Base-by-base conservation (phyloP, 2,329 filamentous ascomycete species). In the Fusarium clavum region DNA sequence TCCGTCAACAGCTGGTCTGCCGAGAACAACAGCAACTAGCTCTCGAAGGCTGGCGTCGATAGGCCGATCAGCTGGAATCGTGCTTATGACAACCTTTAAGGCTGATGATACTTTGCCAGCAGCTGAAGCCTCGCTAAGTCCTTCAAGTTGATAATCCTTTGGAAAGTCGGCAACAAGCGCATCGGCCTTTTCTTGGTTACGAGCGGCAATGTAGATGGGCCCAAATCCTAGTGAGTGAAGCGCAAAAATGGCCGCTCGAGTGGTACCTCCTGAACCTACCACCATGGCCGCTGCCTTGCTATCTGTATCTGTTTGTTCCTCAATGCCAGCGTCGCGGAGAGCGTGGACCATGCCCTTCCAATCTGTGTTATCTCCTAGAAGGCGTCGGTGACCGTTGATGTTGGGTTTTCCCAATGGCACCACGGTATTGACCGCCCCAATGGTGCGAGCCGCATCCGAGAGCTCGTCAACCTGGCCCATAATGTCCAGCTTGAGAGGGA, bases 351-450 rank as follows among this genome's bases (percentile, higher is more conserved):
- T 99, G 67, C 96, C 96, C 76, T 90, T 87, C 92, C 94, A 99
- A 82, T 99, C 96, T 14, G 96, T 99, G 81, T 99, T 99, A 78
- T 94, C 92, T 45, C 96, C 96, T 18, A 92, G 79, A 5, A 98
- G 87, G 6, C 84, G 86, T 51, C 81, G 80, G 57, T 83, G 80
- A 6, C 81, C 83, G 5, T 79, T 82, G 10, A 72, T 76, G 10
- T 81, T 77, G 8, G 52, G 27, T 77, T 77, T 16, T 51, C 56
- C 30, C 5, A 88, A 77, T 1, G 92, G 90, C 29, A 97, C 88
- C 75, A 99, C 91, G 20, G 96, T 99, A 82, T 99, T 99, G 69
- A 98, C 92, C 5, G 96, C 96, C 24, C 96, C 96, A 67, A 99
- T 98, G 30, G 88, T 84, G 69, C 88, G 87, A 16, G 94, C 95